These are phyloP conservation scores for Blastocystis sp. DNA, from an alignment of 352 stramenopile genomes.

Conservation along the genomic window DNA sequence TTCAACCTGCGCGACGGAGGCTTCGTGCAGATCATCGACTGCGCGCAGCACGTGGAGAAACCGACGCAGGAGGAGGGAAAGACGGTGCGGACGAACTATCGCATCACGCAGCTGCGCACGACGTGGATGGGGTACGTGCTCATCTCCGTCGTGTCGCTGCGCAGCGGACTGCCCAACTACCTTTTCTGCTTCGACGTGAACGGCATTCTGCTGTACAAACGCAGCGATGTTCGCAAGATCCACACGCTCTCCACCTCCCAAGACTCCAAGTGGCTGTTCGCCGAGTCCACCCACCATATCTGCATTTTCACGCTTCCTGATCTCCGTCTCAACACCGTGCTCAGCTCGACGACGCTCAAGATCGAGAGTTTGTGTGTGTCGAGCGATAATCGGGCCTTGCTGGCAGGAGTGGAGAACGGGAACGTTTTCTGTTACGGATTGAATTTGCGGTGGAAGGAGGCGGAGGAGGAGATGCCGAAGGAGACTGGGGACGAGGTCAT, in stretches of 20 bases:
- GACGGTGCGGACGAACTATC: conserved; percentile 16
- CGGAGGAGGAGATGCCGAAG: conserved; percentile 33
- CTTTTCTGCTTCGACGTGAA: conserved; percentile 60
- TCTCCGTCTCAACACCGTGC: conserved; percentile 56
- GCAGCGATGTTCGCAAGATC: conserved; percentile 11
- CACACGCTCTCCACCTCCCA: conserved; percentile 46
- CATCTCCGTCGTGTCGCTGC: background rate
- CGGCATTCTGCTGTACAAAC: conserved; percentile 29
- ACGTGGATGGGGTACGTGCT: conserved; percentile 60
- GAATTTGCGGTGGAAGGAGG: conserved; percentile 50
- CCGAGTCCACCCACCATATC: conserved; percentile 22
- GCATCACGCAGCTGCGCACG: conserved; percentile 41
- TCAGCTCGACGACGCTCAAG: conserved; percentile 3
- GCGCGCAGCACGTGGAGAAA: background rate
- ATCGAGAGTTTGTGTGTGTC: conserved; percentile 56
- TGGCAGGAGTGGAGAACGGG: conserved; percentile 27
- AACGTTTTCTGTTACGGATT: conserved; percentile 43
- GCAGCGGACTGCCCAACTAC: conserved; percentile 15
- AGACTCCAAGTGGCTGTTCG: conserved; percentile 57
- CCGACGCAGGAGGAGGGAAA: conserved; percentile 1
- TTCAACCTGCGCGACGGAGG: conserved; percentile 58
- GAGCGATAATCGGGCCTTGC: conserved; percentile 8
- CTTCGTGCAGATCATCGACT: conserved; percentile 56
- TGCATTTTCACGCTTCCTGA: conserved; percentile 59
- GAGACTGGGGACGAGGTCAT: conserved; percentile 10